Conservation (phyloP, 495 filamentous ascomycete species). For the Terfezia claveryi region DNA sequence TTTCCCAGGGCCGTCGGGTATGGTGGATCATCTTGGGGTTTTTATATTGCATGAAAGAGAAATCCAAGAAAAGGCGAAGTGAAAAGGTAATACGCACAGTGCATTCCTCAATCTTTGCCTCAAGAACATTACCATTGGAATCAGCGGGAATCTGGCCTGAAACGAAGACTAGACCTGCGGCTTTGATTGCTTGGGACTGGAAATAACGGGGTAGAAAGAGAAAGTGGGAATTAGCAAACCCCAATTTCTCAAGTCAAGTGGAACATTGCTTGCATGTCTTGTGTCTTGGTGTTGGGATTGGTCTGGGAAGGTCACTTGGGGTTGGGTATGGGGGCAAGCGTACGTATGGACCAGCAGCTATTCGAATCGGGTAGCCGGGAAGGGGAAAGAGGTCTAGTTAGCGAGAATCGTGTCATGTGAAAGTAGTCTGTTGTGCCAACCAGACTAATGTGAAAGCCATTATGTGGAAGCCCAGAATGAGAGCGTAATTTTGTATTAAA, state of each 20-base stretch:
- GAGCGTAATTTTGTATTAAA: no score
- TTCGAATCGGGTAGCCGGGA: not conserved
- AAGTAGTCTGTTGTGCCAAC: no score
- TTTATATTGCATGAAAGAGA: not conserved
- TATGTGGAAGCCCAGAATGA: no score
- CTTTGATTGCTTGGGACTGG: slow-evolving; percentile 76
- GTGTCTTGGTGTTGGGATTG: no score
- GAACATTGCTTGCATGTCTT: no score
- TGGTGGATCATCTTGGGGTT: no score
- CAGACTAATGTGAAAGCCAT: no score
- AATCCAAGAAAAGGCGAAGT: slow-evolving; percentile 1
- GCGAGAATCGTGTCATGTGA: no score
- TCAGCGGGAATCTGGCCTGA: slow-evolving; percentile 84
- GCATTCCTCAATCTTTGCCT: slow-evolving; percentile 48
- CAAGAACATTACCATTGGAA: slow-evolving; percentile 45
- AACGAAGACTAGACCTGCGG: slow-evolving; percentile 64
- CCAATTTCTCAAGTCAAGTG: no score
- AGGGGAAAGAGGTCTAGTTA: no score
- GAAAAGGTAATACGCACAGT: slow-evolving; percentile 18
- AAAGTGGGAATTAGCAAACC: not conserved
- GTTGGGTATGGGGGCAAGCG: not conserved
- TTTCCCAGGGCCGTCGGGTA: no score
- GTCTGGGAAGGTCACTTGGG: not conserved
- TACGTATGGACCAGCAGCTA: slow-evolving; percentile 20
- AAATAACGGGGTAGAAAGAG: not conserved